A percentile compares a stretch with the other conserved stretches of the same genome.
These are phyloP conservation scores for Tolypocladium guangdongense DNA, from an alignment of 2,329 filamentous ascomycete genomes.

Conservation along the genomic window DNA sequence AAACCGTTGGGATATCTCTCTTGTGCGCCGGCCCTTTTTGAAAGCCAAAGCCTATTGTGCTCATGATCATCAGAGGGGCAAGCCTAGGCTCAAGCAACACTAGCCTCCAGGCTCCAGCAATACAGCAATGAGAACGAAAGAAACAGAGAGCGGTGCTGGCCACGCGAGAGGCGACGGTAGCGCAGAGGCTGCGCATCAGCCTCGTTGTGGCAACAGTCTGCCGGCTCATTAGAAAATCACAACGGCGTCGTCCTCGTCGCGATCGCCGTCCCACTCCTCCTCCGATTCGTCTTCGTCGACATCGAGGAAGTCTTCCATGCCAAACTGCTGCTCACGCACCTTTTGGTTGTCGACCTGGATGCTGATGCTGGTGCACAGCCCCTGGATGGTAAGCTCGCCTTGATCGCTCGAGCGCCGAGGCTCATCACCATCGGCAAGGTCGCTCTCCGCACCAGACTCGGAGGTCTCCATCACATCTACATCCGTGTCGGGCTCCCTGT, in stretches of 20 bases:
- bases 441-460: slow-evolving; percentile 2
- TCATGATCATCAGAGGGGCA: background rate
- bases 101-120: background rate
- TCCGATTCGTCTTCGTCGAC: slow-evolving; percentile 43
- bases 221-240: slow-evolving; percentile 14
- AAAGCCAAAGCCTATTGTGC: background rate
- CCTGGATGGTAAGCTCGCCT: slow-evolving; percentile 40
- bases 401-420: background rate
- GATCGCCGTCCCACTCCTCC: slow-evolving; percentile 47
- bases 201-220: background rate
- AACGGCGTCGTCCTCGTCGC: slow-evolving; percentile 31
- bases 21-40: background rate
- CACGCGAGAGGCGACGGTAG: background rate
- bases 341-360: slow-evolving; percentile 69
- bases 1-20: background rate
- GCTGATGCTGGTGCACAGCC: slow-evolving; percentile 59
- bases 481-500: slow-evolving; percentile 35
- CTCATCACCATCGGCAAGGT: slow-evolving; percentile 2
- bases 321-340: slow-evolving; percentile 54
- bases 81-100: background rate
- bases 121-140: background rate
- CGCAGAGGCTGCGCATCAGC: background rate
- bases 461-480: slow-evolving; percentile 27
- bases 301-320: slow-evolving; percentile 62
- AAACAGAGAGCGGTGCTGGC: background rate